Conservation (phyloP, 345 rosid species). For the Euphorbia lathyris region DNA sequence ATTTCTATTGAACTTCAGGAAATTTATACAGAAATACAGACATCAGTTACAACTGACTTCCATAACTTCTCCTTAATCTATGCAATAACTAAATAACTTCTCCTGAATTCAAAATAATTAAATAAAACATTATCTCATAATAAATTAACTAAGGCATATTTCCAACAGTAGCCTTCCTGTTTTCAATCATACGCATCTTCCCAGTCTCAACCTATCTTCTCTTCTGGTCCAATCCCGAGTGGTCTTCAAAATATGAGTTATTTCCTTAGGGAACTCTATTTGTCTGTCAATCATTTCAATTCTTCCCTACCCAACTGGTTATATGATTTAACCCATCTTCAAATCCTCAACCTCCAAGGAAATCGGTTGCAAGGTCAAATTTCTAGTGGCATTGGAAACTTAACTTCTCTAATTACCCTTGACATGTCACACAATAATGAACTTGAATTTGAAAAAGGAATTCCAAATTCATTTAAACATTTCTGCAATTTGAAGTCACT, state of each 20-base stretch:
- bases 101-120: no score
- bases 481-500: slow-evolving; percentile 14
- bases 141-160: no score
- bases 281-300: neutral
- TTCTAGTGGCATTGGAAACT: neutral
- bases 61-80: no score
- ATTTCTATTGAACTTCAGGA: no score
- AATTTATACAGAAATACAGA: no score
- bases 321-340: neutral
- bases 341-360: neutral
- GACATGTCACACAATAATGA: neutral
- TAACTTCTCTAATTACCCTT: neutral
- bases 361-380: neutral
- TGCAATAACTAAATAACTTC: no score
- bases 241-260: neutral
- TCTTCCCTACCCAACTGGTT: neutral
- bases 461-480: slow-evolving; percentile 13
- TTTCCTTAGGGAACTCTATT: slow-evolving; percentile 2
- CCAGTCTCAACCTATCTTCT: no score
- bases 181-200: no score
- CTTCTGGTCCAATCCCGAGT: neutral
- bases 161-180: no score
- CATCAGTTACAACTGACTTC: no score
- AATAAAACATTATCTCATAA: no score
- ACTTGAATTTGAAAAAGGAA: neutral